Conservation (phyloP, 768 basidiomycete species). For the Phlebiopsis gigantea region DNA sequence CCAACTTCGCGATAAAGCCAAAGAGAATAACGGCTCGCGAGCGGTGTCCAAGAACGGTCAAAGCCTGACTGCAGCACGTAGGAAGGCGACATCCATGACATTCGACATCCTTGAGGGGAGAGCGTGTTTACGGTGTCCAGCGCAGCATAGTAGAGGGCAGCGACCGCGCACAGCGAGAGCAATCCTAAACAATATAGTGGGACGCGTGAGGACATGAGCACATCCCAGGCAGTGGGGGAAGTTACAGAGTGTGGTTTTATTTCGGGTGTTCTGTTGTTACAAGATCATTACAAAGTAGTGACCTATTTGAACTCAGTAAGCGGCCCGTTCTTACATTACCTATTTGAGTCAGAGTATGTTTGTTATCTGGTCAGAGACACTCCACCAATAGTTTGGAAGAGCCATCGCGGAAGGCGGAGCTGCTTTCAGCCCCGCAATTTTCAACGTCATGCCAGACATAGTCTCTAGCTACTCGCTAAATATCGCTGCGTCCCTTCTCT, state of each 20-base stretch:
- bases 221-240: background rate
- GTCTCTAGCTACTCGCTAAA: background rate
- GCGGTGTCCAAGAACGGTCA: slow-evolving; percentile 61
- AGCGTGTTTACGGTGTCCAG: slow-evolving; percentile 40
- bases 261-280: too few species aligned
- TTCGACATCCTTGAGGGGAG: slow-evolving; percentile 89
- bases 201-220: slow-evolving; percentile 3
- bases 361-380: background rate
- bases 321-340: background rate
- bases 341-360: background rate
- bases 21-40: slow-evolving; percentile 75
- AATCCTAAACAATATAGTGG: slow-evolving; percentile 2
- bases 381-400: background rate
- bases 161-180: slow-evolving; percentile 15
- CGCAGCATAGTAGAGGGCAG: slow-evolving; percentile 29
- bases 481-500: background rate
- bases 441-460: slow-evolving; percentile 7
- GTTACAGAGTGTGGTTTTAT: too few species aligned
- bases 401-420: background rate
- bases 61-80: slow-evolving; percentile 73
- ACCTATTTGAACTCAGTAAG: background rate
- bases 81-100: slow-evolving; percentile 95
- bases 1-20: slow-evolving; percentile 88
- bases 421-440: background rate
- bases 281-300: background rate